Evolutionary conservation across 2,329 filamentous ascomycete species (phyloP).

Genomic region (Epichloe festucae): DNA sequence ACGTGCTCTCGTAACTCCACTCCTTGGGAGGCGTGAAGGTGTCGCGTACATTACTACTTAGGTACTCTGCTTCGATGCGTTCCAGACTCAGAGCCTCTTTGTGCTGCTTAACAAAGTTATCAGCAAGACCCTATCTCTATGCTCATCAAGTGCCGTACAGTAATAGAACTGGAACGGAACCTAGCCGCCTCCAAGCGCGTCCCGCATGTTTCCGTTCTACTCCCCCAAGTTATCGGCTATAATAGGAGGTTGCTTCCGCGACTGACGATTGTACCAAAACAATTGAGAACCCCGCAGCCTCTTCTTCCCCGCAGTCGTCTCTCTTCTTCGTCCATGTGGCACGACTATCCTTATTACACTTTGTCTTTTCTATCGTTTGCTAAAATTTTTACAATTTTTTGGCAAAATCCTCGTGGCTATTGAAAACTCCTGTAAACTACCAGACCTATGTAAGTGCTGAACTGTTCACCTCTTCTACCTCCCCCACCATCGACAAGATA

Average conservation of each 20-base stretch:
- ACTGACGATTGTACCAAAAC: constrained; percentile 9
- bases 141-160: not conserved
- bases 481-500: constrained; percentile 2
- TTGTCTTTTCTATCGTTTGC: not conserved
- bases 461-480: constrained; percentile 1
- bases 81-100: too few relatives aligned
- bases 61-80: too few relatives aligned
- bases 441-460: constrained; percentile 5
- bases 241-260: constrained; percentile 16
- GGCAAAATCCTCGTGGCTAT: not conserved
- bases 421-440: not conserved
- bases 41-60: too few relatives aligned
- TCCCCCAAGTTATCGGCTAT: constrained; percentile 16
- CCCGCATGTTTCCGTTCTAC: constrained; percentile 20
- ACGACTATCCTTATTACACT: not conserved
- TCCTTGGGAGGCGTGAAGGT: too few relatives aligned
- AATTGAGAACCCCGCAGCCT: constrained; percentile 3
- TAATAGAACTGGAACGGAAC: not conserved
- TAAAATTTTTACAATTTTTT: not conserved
- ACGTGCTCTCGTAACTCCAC: too few relatives aligned
- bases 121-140: too few relatives aligned
- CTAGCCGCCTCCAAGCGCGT: constrained; percentile 5
- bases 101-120: too few relatives aligned
- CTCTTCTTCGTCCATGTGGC: not conserved
- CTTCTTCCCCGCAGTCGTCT: not conserved